These are phyloP conservation scores for Tilletia walkeri DNA, from an alignment of 1,284 basidiomycete genomes.

Conservation along the genomic window DNA sequence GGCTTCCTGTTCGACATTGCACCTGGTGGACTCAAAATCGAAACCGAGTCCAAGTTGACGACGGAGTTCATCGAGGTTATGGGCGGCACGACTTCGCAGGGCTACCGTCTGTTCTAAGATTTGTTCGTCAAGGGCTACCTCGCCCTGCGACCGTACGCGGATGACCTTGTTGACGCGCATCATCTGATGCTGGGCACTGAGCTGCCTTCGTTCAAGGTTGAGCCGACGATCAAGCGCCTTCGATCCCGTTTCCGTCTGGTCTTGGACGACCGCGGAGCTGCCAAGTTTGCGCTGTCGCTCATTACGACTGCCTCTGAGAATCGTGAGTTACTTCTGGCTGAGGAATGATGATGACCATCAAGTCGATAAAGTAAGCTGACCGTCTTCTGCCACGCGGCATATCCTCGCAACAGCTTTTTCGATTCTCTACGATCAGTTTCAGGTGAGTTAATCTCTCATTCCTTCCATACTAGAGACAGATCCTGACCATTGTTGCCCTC, in stretches of 20 bases:
- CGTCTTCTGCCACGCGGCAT: too few species aligned
- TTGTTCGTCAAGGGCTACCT: constrained; percentile 95
- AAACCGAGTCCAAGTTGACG: constrained; percentile 88
- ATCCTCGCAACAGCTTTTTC: not conserved
- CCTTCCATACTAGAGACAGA: too few species aligned
- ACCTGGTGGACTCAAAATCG: constrained; percentile 53
- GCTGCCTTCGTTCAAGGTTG: constrained; percentile 93
- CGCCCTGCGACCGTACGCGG: constrained; percentile 83
- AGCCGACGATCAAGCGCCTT: constrained; percentile 74
- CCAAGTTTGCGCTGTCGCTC: constrained; percentile 79
- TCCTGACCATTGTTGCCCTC: too few species aligned
- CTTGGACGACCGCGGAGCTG: constrained; percentile 83
- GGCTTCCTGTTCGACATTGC: constrained; percentile 97
- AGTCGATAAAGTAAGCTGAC: not conserved
- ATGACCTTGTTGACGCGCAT: constrained; percentile 82
- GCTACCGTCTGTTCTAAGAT: constrained; percentile 88
- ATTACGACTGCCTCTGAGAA: constrained; percentile 94
- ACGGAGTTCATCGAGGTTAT: constrained; percentile 97
- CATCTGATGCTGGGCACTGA: constrained; percentile 92
- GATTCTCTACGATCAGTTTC: constrained; percentile 3
- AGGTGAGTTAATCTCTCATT: not conserved
- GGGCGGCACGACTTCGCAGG: constrained; percentile 89
- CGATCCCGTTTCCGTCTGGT: constrained; percentile 81
- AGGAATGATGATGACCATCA: not conserved
- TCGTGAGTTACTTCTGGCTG: constrained; percentile 33